Conservation (phyloP, 1,139 yeast species). For the Magnusiomyces sp. region DNA sequence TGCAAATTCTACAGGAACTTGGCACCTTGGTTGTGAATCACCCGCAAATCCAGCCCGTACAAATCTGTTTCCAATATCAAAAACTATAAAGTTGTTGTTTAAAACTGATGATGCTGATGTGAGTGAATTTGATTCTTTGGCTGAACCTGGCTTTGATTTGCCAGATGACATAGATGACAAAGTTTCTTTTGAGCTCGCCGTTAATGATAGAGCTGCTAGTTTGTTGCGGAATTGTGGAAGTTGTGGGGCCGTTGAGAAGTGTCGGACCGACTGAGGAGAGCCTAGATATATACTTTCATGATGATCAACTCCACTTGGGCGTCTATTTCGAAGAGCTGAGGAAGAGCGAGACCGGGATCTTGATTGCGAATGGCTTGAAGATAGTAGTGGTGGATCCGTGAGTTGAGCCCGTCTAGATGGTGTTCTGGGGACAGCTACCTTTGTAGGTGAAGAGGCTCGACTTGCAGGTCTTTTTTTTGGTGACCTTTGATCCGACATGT, state of each 20-base stretch:
- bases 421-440: too few relatives aligned
- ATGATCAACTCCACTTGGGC: not conserved
- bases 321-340: not conserved
- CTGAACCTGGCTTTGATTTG: not conserved
- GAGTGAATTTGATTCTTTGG: not conserved
- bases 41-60: constrained; percentile 14
- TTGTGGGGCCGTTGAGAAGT: not conserved
- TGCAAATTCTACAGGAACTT: constrained; percentile 12
- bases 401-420: too few relatives aligned
- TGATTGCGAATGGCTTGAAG: not conserved
- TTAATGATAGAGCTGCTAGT: constrained; percentile 12
- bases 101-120: not conserved
- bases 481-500: too few relatives aligned
- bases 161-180: not conserved
- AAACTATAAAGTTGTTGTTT: constrained; percentile 10
- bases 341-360: not conserved
- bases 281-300: not conserved
- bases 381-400: too few relatives aligned
- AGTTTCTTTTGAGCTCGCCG: constrained; percentile 3
- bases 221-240: constrained; percentile 14
- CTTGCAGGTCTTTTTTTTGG: too few relatives aligned
- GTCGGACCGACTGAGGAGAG: not conserved
- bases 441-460: too few relatives aligned
- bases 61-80: constrained; percentile 14
- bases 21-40: constrained; percentile 9